Evolutionary conservation across 2,329 filamentous ascomycete species (phyloP).

Genomic region (Hypoxylon sp.): DNA sequence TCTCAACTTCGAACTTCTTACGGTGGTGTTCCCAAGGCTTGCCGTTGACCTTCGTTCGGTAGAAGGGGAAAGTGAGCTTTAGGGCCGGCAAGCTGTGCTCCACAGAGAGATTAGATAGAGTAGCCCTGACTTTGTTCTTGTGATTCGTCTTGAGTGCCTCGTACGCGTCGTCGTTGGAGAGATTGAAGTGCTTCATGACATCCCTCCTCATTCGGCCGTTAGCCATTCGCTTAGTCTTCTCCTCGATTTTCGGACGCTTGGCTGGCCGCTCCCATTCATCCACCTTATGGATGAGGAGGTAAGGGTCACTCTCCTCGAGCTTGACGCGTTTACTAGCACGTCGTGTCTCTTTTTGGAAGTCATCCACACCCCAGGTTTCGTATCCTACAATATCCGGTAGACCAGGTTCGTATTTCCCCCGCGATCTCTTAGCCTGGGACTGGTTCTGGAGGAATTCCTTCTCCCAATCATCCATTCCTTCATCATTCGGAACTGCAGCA

Average conservation of each 20-base stretch:
- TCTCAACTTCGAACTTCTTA: constrained; percentile 76
- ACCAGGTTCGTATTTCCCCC: constrained; percentile 67
- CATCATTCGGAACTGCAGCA: constrained; percentile 54
- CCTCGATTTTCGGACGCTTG: constrained; percentile 68
- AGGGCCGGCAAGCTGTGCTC: constrained; percentile 94
- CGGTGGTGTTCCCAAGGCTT: constrained; percentile 76
- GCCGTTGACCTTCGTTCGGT: constrained; percentile 83
- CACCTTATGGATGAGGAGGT: constrained; percentile 81
- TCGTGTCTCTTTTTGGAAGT: constrained; percentile 79
- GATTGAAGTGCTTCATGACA: constrained; percentile 87
- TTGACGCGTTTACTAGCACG: constrained; percentile 81
- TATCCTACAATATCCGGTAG: constrained; percentile 70
- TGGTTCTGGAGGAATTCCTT: constrained; percentile 62
- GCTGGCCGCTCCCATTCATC: constrained; percentile 72
- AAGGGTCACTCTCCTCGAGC: constrained; percentile 88
- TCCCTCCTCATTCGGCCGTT: constrained; percentile 78
- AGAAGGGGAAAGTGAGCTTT: constrained; percentile 95
- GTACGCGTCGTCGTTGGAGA: constrained; percentile 96
- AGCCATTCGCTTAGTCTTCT: constrained; percentile 73
- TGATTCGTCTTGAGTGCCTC: constrained; percentile 97
- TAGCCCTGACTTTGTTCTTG: constrained; percentile 93
- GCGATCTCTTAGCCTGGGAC: constrained; percentile 75
- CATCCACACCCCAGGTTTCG: constrained; percentile 78
- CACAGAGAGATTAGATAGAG: constrained; percentile 88
- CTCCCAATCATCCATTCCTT: constrained; percentile 73